Conservation (phyloP, 192 early-diverging fungal species). For the Phycomyces blakesleeanus region DNA sequence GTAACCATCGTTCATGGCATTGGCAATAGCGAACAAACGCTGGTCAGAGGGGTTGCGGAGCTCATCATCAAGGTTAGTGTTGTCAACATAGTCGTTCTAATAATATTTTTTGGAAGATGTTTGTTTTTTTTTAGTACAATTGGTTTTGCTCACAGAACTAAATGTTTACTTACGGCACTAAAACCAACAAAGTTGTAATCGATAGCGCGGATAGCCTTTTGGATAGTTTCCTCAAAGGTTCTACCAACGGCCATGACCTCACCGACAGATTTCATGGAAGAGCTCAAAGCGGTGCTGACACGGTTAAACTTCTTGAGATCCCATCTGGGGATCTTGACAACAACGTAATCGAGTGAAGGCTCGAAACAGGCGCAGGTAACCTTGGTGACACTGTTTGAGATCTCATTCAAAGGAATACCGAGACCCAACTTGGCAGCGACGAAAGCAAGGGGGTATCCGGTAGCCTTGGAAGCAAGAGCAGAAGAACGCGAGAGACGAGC, state of each 20-base stretch:
- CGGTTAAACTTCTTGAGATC: conserved; percentile 96
- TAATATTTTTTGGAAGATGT: background rate
- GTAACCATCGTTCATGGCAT: conserved; percentile 91
- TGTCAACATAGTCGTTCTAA: conserved; percentile 58
- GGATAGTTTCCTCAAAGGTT: conserved; percentile 98
- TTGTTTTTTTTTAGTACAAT: background rate
- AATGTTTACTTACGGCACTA: conserved; percentile 39
- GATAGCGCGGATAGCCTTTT: conserved; percentile 92
- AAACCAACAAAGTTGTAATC: conserved; percentile 87
- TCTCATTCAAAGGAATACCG: conserved; percentile 86
- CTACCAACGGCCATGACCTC: conserved; percentile 99
- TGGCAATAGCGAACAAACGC: conserved; percentile 94
- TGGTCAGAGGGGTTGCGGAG: conserved; percentile 87
- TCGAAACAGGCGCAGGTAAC: conserved; percentile 97
- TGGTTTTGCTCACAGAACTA: background rate
- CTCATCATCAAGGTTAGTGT: conserved; percentile 79
- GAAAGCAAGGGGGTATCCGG: conserved; percentile 98
- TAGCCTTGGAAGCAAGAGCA: conserved; percentile 96
- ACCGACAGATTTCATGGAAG: conserved; percentile 96
- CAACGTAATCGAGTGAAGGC: conserved; percentile 91
- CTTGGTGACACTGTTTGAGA: conserved; percentile 93
- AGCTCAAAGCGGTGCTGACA: conserved; percentile 84
- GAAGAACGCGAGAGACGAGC: conserved; percentile 87
- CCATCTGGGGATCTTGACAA: conserved; percentile 85
- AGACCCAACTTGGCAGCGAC: conserved; percentile 97